phyloP scores from a whole-genome alignment of 495 filamentous ascomycete species.

The Rostrohypoxylon terebratum region DNA sequence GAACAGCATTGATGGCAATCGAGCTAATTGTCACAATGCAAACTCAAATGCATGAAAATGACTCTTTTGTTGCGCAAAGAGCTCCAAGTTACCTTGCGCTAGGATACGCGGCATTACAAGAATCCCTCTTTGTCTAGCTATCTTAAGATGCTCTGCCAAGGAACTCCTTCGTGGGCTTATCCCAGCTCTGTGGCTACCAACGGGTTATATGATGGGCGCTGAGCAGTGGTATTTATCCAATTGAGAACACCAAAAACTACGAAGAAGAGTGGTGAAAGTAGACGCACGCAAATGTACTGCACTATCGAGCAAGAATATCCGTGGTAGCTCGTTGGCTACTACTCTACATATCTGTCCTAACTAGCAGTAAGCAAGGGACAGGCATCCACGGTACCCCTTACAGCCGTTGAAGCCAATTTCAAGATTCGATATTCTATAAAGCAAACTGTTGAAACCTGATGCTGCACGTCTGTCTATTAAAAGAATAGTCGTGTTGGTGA shows the following conservation, averaged over 20 bases:
- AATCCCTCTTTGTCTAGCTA: too few species aligned
- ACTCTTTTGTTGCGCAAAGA: too few species aligned
- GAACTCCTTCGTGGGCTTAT: too few species aligned
- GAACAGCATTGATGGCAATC: slow-evolving; percentile 2
- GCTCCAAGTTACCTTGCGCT: too few species aligned
- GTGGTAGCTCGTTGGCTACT: slow-evolving; percentile 7
- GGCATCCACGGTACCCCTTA: slow-evolving; percentile 10
- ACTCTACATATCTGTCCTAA: slow-evolving; percentile 11
- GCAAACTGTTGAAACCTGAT: neutral
- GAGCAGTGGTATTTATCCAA: neutral
- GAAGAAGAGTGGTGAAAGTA: slow-evolving; percentile 2
- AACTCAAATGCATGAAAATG: too few species aligned
- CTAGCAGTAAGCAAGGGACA: slow-evolving; percentile 2
- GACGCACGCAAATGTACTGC: neutral
- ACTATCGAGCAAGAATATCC: slow-evolving; percentile 5
- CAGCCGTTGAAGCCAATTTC: neutral
- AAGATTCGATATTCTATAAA: neutral
- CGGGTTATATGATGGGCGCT: slow-evolving; percentile 4
- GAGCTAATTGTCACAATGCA: neutral
- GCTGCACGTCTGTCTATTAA: neutral
- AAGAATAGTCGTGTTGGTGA: neutral
- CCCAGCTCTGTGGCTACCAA: too few species aligned
- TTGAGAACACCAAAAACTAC: slow-evolving; percentile 1
- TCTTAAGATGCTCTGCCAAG: too few species aligned
- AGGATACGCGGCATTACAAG: too few species aligned